Conservation (phyloP, 176 grass and related monocot species). For the Puccinellia tenuiflora region DNA sequence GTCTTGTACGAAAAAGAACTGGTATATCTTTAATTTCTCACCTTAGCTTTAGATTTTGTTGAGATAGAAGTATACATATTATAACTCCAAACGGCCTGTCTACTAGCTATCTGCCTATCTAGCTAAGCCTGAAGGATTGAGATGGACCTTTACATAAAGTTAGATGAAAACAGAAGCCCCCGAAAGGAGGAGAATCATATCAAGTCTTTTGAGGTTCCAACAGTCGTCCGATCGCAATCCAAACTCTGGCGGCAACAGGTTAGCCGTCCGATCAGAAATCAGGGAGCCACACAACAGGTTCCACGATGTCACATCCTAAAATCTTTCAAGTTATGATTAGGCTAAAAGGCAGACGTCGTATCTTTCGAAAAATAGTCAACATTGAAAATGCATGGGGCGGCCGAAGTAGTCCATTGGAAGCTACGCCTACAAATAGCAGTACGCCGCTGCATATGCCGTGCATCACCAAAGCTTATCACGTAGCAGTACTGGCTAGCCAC, state of each 20-base stretch:
- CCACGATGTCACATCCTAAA: neutral
- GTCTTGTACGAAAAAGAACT: neutral
- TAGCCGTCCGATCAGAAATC: neutral
- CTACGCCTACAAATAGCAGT: neutral
- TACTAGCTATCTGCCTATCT: neutral
- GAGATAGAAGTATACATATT: neutral
- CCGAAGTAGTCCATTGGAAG: neutral
- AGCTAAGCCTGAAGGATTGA: neutral
- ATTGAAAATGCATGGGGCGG: neutral
- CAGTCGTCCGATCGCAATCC: neutral
- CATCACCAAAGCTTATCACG: neutral
- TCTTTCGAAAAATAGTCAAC: neutral
- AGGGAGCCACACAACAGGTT: neutral
- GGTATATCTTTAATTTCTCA: neutral
- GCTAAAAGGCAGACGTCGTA: neutral
- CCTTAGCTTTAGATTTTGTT: neutral
- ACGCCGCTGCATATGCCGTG: neutral
- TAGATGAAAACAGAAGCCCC: neutral
- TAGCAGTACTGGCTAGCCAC: neutral
- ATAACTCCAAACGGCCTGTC: neutral
- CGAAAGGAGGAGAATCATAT: too few relatives aligned
- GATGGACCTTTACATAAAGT: neutral
- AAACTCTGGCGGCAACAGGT: neutral
- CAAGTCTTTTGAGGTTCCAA: neutral
- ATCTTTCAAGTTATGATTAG: neutral